Evolutionary conservation across 2,329 filamentous ascomycete genomes (phyloP), one percentile per base, ranked within the genome.

Genomic region (Trichoderma hamatum): DNA sequence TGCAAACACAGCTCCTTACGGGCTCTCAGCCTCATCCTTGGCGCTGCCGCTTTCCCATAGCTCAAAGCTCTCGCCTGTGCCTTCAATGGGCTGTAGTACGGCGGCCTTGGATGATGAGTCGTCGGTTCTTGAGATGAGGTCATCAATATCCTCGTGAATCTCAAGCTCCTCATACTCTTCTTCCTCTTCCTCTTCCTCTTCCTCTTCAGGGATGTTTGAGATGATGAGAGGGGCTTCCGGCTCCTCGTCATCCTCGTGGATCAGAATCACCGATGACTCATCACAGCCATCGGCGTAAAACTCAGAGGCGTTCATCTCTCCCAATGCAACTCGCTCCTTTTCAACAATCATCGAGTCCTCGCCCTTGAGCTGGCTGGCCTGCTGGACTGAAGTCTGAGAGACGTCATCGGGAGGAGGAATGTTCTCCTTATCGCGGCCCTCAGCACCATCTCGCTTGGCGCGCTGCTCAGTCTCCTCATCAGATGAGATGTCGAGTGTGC

Each of bases 391-490:
- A 0, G 87, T 89, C 75, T 91, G 86, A 32, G 86, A 88, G 49
- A 91, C 79, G 56, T 92, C 89, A 67, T 88, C 86, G 3, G 81
- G 78, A 2, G 95, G 95, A 5, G 95, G 92, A 21, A 97, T 89
- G 76, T 99, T 99, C 83, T 99, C 95, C 84, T 99, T 99, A 75
- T 93, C 92, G 36, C 88, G 85, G 56, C 87, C 86, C 72, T 92
- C 87, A 36, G 84, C 84, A 73, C 63, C 63, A 83, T 78, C 76
- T 84, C 80, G 80, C 62, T 75, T 81, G 54, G 85, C 80, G 76
- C 86, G 86, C 61, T 82, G 84, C 75, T 87, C 85, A 32, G 82
- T 86, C 79, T 94, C 92, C 78, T 97, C 94, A 74, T 97, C 94
- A 26, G 93, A 94, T 73, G 89, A 93, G 75, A 98, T 93, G 77